Evolutionary conservation across 2,329 filamentous ascomycete genomes (phyloP).

Genomic region (Phialemoniopsis sp.): DNA sequence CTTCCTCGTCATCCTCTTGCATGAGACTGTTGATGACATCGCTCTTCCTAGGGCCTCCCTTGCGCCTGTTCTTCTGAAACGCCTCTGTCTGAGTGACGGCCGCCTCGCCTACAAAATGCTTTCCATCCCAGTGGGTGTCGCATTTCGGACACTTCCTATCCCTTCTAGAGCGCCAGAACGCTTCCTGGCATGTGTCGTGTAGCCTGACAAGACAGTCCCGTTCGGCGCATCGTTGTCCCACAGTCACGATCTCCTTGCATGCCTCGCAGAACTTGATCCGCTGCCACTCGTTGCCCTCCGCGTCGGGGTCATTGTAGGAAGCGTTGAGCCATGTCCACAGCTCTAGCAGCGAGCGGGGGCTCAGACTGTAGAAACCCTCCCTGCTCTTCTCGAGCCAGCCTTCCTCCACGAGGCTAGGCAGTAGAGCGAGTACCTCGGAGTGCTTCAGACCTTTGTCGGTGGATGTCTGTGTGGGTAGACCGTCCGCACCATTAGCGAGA

Average conservation of each 20-base stretch:
- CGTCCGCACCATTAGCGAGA: conserved; percentile 1
- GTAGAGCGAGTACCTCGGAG: conserved; percentile 69
- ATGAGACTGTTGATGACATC: conserved; percentile 27
- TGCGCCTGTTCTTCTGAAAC: conserved; percentile 37
- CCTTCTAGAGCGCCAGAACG: conserved; percentile 65
- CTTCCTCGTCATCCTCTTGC: conserved; percentile 14
- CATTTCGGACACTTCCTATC: conserved; percentile 63
- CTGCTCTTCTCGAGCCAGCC: conserved; percentile 79
- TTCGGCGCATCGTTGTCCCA: conserved; percentile 72
- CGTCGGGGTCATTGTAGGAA: conserved; percentile 77
- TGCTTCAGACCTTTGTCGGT: conserved; percentile 62
- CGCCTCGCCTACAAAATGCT: conserved; percentile 50
- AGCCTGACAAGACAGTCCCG: conserved; percentile 65
- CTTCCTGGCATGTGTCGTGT: conserved; percentile 72
- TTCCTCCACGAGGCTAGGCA: conserved; percentile 68
- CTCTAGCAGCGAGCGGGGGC: conserved; percentile 78
- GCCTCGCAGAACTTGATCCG: conserved; percentile 84
- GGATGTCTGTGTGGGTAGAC: conserved; percentile 23
- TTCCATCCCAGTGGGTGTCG: conserved; percentile 42
- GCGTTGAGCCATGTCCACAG: conserved; percentile 79
- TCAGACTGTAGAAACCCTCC: conserved; percentile 70
- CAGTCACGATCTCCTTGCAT: conserved; percentile 85
- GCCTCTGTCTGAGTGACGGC: conserved; percentile 51
- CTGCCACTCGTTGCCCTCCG: conserved; percentile 57
- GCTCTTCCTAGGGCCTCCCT: conserved; percentile 24